Base-by-base conservation (phyloP, 31 red algal genomes). In the Porphyra umbilicalis region DNA sequence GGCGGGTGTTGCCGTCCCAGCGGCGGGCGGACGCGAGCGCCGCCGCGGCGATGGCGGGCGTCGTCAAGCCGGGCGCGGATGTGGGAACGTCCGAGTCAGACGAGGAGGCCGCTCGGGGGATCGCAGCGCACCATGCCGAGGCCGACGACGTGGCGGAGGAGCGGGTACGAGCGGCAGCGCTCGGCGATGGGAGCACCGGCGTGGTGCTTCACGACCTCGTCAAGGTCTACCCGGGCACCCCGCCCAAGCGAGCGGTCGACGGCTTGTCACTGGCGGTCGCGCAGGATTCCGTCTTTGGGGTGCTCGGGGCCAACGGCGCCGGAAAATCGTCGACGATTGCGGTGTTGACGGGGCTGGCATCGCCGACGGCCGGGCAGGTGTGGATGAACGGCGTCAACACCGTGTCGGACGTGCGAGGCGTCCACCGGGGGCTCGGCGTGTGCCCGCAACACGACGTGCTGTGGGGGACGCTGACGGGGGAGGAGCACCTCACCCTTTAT, bases 401-500 rank as follows among this genome's bases (percentile, higher is more conserved):
- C 31, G 79, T 80, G 33, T 85, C 57, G 33, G 85, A 98, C 14
- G 78, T 92, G 76, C 74, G 86, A 25, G 38, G 90, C 34, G 81
- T 98, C 32, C 92, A 94, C 35, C 80, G 75, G 39, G 79, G 84
- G 20, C 87, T 94, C 77, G 95, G 95, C 38, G 90, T 98, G 29
- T 88, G 89, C 44, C 92, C 95, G 39, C 92, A 98, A 44, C 91
- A 90, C 75, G 90, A 98, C 75, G 79, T 92, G 76, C 79, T 94
- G 29, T 94, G 95, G 92, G 74, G 80, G 46, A 83, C 83, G 15
- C 38, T 98, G 33, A 87, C 81, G 2, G 87, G 85, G 3, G 77
- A 89, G 71, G 95, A 98, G 78, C 95, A 98, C 85, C 84, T 98
- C 5, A 92, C 84, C 81, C 94, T 98, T 68, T 98, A 94, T 75